Conservation (phyloP, 2,329 filamentous ascomycete genomes). For the Cyanodermella asteris region DNA sequence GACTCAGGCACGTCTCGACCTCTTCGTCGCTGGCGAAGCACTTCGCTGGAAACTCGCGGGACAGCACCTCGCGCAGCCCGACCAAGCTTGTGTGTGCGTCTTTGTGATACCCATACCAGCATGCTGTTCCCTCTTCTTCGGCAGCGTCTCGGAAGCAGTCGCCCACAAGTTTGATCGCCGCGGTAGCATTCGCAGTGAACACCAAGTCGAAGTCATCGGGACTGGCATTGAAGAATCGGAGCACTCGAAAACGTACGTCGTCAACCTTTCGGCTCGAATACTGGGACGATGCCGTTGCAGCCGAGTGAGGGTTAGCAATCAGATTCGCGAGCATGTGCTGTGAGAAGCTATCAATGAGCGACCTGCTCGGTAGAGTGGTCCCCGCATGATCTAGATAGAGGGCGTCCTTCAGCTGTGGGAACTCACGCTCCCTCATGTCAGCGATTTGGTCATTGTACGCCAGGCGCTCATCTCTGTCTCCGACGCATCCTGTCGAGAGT, state of each 20-base stretch:
- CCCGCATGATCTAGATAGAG: slow-evolving; percentile 87
- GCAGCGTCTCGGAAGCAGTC: slow-evolving; percentile 57
- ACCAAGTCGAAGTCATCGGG: slow-evolving; percentile 67
- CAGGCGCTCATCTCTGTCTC: neutral
- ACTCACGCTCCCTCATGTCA: slow-evolving; percentile 35
- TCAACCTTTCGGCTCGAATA: slow-evolving; percentile 54
- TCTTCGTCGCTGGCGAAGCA: slow-evolving; percentile 45
- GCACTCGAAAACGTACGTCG: slow-evolving; percentile 45
- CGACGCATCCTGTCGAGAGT: neutral
- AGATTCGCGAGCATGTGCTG: slow-evolving; percentile 56
- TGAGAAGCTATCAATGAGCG: slow-evolving; percentile 58
- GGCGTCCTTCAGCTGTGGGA: slow-evolving; percentile 48
- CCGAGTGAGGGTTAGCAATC: slow-evolving; percentile 83
- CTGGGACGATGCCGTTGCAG: slow-evolving; percentile 52
- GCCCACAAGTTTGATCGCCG: slow-evolving; percentile 65
- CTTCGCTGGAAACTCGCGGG: no score
- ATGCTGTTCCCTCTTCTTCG: slow-evolving; percentile 48
- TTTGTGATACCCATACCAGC: slow-evolving; percentile 62
- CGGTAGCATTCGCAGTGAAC: slow-evolving; percentile 83
- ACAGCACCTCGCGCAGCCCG: slow-evolving; percentile 54
- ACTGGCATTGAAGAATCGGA: slow-evolving; percentile 62
- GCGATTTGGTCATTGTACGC: slow-evolving; percentile 39
- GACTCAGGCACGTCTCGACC: slow-evolving; percentile 28
- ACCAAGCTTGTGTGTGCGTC: slow-evolving; percentile 75
- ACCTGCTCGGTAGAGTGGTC: slow-evolving; percentile 66